Percentiles rank a stretch among this genome's conserved stretches.
These are phyloP conservation scores for Chytriomyces confervae DNA, from an alignment of 192 early-diverging fungal species.

Conservation along the genomic window DNA sequence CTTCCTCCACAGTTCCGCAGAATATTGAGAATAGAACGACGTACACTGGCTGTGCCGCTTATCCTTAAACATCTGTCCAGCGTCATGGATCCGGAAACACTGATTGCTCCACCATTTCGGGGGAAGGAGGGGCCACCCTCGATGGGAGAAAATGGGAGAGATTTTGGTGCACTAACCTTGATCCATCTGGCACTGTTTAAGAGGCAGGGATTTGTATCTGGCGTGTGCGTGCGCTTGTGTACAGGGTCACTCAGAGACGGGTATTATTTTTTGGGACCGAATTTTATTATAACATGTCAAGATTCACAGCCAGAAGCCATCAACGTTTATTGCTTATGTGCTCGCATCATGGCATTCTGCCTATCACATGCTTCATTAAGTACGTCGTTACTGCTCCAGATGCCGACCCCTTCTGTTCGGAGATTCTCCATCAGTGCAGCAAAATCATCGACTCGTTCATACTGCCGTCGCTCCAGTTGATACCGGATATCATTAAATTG, in stretches of 20 bases:
- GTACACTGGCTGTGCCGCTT: no score
- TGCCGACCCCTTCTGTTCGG: conserved; percentile 4
- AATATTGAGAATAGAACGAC: no score
- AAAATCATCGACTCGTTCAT: conserved; percentile 11
- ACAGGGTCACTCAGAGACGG: neutral
- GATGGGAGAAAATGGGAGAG: no score
- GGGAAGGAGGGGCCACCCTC: no score
- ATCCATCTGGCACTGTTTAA: no score
- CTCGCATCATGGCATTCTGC: conserved; percentile 6
- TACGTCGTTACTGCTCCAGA: neutral
- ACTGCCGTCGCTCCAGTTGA: conserved; percentile 25
- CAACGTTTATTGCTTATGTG: neutral
- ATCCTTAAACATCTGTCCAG: no score
- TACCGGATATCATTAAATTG: conserved; percentile 16
- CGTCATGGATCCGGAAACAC: no score
- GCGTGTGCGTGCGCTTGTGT: no score
- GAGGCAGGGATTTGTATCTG: no score
- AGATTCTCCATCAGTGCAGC: conserved; percentile 4
- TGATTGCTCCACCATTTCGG: no score
- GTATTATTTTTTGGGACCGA: neutral
- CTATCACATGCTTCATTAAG: conserved; percentile 6
- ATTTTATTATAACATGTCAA: neutral
- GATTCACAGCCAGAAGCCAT: neutral
- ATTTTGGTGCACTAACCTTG: no score
- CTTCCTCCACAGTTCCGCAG: no score